Conservation (phyloP, 768 basidiomycete genomes). For the Grammothele lineata region DNA sequence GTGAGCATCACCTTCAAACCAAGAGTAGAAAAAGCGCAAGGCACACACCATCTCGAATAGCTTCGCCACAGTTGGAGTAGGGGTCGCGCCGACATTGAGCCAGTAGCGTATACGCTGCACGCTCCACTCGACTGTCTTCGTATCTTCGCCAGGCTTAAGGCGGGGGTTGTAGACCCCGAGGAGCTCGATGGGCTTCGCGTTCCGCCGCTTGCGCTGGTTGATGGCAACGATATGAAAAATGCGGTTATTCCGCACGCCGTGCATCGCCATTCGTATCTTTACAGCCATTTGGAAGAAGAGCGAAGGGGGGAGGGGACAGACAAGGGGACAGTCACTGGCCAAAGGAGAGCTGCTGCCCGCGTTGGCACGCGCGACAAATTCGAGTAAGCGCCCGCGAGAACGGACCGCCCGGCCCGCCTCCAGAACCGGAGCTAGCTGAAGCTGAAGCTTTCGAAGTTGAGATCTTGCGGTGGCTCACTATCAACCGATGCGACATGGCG, state of each 20-base stretch:
- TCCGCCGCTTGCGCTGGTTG: slow-evolving; percentile 62
- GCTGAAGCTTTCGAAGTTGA: no score
- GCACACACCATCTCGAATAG: slow-evolving; percentile 73
- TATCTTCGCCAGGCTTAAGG: slow-evolving; percentile 40
- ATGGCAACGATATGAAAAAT: slow-evolving; percentile 86
- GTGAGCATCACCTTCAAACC: neutral
- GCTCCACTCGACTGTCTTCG: slow-evolving; percentile 87
- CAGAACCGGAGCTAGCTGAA: no score
- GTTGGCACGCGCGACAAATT: no score
- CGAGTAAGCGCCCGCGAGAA: no score
- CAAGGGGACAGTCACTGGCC: no score
- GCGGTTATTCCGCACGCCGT: slow-evolving; percentile 69
- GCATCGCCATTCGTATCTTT: slow-evolving; percentile 81
- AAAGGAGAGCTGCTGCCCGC: no score
- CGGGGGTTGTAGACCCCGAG: slow-evolving; percentile 83
- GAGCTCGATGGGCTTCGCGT: slow-evolving; percentile 84
- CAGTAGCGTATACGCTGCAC: slow-evolving; percentile 87
- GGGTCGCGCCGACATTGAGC: slow-evolving; percentile 80
- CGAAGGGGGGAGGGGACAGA: no score
- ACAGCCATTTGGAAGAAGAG: slow-evolving; percentile 58
- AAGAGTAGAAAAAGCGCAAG: neutral
- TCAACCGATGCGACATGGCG: slow-evolving; percentile 51
- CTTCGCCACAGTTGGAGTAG: slow-evolving; percentile 71
- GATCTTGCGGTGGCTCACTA: slow-evolving; percentile 7
- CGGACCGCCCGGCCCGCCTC: no score